phyloP scores from a whole-genome alignment of 2,329 filamentous ascomycete genomes.

The Paramyrothecium roridum region DNA sequence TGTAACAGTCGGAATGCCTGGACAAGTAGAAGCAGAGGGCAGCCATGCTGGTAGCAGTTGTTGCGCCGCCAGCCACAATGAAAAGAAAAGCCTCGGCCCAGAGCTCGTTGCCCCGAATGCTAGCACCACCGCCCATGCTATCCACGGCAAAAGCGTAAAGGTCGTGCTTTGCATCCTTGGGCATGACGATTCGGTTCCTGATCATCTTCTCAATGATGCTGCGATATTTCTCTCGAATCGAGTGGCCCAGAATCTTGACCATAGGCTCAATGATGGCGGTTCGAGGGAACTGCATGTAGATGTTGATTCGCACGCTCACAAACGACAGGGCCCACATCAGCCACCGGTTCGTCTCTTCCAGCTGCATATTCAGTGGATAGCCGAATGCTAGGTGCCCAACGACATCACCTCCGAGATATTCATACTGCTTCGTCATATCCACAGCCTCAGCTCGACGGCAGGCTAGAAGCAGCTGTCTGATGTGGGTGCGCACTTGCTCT shows the following conservation, averaged over 20 bases:
- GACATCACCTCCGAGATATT: constrained; percentile 2
- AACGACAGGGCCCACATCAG: neutral
- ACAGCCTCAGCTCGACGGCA: neutral
- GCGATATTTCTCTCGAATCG: neutral
- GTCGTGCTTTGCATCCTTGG: neutral
- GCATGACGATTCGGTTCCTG: neutral
- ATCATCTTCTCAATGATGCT: constrained; percentile 1
- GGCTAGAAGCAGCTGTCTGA: too few species aligned
- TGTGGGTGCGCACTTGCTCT: neutral
- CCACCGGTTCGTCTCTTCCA: neutral
- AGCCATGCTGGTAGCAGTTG: neutral
- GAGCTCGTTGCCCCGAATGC: neutral
- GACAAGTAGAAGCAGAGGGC: neutral
- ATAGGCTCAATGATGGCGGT: neutral
- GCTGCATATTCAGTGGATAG: constrained; percentile 4
- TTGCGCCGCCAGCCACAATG: neutral
- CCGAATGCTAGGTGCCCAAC: constrained; percentile 4
- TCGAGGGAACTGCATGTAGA: constrained; percentile 4
- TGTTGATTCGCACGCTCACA: constrained; percentile 1
- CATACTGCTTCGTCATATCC: neutral
- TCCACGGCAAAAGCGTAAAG: neutral
- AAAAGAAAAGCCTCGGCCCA: neutral
- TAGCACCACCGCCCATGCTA: neutral
- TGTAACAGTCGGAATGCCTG: neutral
- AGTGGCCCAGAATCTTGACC: neutral